A percentile compares a stretch with the other conserved stretches of the same genome.
Evolutionary conservation across 257 asterid species (phyloP).

Genomic region (Orobanche coerulescens): DNA sequence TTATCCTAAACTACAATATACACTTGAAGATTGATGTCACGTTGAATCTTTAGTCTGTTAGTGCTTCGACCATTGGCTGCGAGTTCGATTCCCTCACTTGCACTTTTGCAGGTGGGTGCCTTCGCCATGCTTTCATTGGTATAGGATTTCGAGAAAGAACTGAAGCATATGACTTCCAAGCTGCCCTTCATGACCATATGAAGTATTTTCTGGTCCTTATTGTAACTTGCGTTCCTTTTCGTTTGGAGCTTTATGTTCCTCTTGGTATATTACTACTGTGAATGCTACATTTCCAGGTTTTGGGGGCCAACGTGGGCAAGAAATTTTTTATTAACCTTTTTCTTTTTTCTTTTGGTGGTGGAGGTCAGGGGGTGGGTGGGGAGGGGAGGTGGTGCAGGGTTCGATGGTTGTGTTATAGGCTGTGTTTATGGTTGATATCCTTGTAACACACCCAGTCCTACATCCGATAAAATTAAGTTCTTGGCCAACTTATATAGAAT

Average conservation of each 20-base stretch:
- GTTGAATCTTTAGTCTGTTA: not conserved
- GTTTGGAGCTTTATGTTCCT: not conserved
- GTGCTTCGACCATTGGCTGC: not conserved
- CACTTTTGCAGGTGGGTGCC: slow-evolving; percentile 63
- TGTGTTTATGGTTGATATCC: not conserved
- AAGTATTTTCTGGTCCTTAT: slow-evolving; percentile 43
- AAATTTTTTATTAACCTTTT: not conserved
- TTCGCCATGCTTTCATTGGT: slow-evolving; percentile 97
- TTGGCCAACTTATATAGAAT: not conserved
- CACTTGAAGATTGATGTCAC: not conserved
- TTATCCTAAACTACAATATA: not conserved
- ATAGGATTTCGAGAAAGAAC: slow-evolving; percentile 97
- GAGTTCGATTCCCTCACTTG: slow-evolving; percentile 1
- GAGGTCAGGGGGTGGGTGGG: no score
- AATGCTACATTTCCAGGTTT: not conserved
- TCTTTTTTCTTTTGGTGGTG: not conserved
- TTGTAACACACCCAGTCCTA: not conserved
- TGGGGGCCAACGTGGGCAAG: not conserved
- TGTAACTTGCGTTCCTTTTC: not conserved
- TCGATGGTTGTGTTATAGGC: not conserved
- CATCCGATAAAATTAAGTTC: not conserved
- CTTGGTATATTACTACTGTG: not conserved
- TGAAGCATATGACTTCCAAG: slow-evolving; percentile 96
- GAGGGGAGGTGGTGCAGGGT: no score
- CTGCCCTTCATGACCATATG: slow-evolving; percentile 97